Percentiles rank a stretch among this genome's conserved stretches.
Evolutionary conservation across 305 asterid genomes (phyloP).

Genomic region (Fraxinus nigra): DNA sequence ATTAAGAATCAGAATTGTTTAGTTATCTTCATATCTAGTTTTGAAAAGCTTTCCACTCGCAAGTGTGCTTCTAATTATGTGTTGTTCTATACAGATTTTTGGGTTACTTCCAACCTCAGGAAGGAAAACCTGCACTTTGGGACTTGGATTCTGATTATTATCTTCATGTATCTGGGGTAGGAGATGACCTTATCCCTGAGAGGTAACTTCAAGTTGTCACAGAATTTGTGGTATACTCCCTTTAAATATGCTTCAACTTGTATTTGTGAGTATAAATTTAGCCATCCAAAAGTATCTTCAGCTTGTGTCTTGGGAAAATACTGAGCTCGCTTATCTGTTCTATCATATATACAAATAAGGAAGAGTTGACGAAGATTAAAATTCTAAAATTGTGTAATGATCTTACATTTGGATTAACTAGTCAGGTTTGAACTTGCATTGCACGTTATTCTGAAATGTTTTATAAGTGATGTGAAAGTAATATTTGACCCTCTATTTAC

Average conservation of each 20-base stretch:
- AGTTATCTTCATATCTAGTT: neutral
- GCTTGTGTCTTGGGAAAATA: neutral
- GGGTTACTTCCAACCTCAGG: constrained; percentile 97
- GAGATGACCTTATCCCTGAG: constrained; percentile 78
- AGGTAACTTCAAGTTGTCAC: constrained; percentile 35
- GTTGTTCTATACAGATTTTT: constrained; percentile 66
- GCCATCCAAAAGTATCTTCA: neutral
- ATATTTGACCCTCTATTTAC: neutral
- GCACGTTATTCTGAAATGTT: neutral
- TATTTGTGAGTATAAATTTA: neutral
- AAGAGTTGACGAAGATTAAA: neutral
- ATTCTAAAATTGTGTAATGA: neutral
- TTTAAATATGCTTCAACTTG: neutral
- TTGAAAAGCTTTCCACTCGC: neutral
- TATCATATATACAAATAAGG: neutral
- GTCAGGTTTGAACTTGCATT: neutral
- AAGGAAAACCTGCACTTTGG: constrained; percentile 97
- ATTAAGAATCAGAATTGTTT: constrained; percentile 8
- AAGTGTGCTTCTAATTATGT: constrained; percentile 20
- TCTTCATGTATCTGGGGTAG: constrained; percentile 93
- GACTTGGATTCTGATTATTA: constrained; percentile 98
- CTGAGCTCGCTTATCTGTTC: neutral
- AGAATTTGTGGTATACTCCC: neutral
- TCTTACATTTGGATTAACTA: neutral
- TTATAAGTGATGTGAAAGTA: neutral